phyloP scores from a whole-genome alignment of 2,329 filamentous ascomycete genomes.

The Calycina herbarum region DNA sequence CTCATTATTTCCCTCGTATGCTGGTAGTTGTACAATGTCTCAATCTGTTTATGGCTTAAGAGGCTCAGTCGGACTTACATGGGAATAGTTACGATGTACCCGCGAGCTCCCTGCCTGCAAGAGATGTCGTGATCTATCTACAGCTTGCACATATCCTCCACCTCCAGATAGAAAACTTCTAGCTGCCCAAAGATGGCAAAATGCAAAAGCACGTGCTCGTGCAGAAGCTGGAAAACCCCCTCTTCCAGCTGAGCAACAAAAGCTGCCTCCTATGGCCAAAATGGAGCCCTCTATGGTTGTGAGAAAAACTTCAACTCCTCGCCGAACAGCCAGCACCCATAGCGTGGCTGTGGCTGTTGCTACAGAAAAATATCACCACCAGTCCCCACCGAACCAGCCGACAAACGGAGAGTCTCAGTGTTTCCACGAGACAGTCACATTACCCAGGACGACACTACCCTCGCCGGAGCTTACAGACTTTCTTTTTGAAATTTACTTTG shows the following conservation, averaged over 20 bases:
- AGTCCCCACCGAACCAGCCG: background rate
- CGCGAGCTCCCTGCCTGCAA: constrained; percentile 25
- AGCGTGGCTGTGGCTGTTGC: background rate
- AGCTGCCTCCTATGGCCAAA: background rate
- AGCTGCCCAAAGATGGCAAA: constrained; percentile 22
- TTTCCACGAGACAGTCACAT: background rate
- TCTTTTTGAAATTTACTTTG: constrained; percentile 25
- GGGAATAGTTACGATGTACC: constrained; percentile 23
- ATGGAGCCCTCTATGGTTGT: background rate
- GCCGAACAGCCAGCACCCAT: background rate
- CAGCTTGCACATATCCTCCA: constrained; percentile 25
- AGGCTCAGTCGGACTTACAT: constrained; percentile 2
- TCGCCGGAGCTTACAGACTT: constrained; percentile 19
- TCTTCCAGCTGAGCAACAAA: background rate
- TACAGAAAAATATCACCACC: background rate
- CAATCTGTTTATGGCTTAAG: background rate
- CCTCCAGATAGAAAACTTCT: constrained; percentile 27
- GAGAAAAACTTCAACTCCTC: background rate
- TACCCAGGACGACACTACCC: constrained; percentile 10
- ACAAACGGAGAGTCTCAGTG: background rate
- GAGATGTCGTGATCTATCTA: constrained; percentile 23
- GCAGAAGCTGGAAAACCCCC: constrained; percentile 6
- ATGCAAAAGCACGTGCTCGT: constrained; percentile 21
- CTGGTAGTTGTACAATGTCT: background rate
- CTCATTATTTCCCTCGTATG: background rate